A percentile compares a stretch with the other conserved stretches of the same genome.
Evolutionary conservation across 108 stramenopile species (phyloP).

Genomic region (Cyclotella sp.): DNA sequence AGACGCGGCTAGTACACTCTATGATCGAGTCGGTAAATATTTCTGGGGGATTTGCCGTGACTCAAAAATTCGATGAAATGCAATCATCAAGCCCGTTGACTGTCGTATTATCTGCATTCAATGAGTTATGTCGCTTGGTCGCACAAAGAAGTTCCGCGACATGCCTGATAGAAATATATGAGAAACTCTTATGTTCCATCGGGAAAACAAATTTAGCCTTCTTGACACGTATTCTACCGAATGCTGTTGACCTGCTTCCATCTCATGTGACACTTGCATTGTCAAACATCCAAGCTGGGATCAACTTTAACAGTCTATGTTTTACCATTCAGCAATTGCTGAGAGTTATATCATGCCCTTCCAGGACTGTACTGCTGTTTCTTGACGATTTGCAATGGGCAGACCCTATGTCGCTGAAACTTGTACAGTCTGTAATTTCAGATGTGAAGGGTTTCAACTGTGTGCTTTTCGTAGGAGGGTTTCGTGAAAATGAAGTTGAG

Average conservation of each 20-base stretch:
- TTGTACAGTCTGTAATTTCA: neutral
- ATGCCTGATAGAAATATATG: slow-evolving; percentile 4
- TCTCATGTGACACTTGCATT: no score
- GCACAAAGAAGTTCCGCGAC: neutral
- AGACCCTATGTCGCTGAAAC: neutral
- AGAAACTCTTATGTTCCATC: slow-evolving; percentile 18
- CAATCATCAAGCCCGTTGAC: no score
- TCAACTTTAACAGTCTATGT: no score
- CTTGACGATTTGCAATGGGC: no score
- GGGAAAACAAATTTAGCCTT: neutral
- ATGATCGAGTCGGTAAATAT: no score
- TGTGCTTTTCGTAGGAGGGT: slow-evolving; percentile 42
- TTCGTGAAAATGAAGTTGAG: slow-evolving; percentile 26
- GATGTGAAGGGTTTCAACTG: neutral
- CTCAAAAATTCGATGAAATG: no score
- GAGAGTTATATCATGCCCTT: slow-evolving; percentile 28
- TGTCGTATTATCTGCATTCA: no score
- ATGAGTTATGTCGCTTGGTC: slow-evolving; percentile 26
- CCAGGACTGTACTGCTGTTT: slow-evolving; percentile 8
- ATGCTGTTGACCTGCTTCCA: no score
- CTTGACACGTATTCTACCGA: no score
- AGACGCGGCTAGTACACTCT: no score
- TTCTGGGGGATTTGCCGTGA: no score
- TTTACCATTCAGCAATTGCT: slow-evolving; percentile 36
- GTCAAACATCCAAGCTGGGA: no score